A percentile compares a stretch with the other conserved stretches of the same genome.
phyloP scores from a whole-genome alignment of 305 asterid species.

The Solanum hybrid region DNA sequence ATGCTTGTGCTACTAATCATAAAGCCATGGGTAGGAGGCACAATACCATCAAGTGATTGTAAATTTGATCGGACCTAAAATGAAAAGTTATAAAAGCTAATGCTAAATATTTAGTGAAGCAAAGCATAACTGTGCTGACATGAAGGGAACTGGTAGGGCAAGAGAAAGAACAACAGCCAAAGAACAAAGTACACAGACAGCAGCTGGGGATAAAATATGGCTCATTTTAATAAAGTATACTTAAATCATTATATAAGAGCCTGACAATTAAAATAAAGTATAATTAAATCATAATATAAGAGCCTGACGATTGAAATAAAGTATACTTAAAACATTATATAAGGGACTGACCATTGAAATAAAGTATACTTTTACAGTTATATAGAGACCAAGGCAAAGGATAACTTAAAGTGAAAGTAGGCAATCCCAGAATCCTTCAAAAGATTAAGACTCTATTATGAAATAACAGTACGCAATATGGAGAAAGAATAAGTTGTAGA shows the following conservation, averaged over 20 bases:
- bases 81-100: slow-evolving; percentile 5
- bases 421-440: background rate
- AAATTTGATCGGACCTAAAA: slow-evolving; percentile 75
- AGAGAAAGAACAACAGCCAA: background rate
- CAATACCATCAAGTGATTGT: slow-evolving; percentile 88
- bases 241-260: background rate
- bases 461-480: background rate
- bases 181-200: background rate
- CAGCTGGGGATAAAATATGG: background rate
- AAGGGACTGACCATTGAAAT: background rate
- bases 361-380: background rate
- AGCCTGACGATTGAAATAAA: background rate
- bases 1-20: slow-evolving; percentile 75
- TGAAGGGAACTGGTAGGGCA: background rate
- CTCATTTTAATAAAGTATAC: background rate
- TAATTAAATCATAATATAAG: background rate
- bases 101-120: background rate
- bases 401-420: background rate
- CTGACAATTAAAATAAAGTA: background rate
- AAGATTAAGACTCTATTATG: background rate
- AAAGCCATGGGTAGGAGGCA: slow-evolving; percentile 88
- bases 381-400: background rate
- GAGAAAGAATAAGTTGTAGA: background rate
- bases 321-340: background rate
- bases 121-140: background rate